Conservation (phyloP, 768 basidiomycete genomes). For the Pleurotus tuber-regium region DNA sequence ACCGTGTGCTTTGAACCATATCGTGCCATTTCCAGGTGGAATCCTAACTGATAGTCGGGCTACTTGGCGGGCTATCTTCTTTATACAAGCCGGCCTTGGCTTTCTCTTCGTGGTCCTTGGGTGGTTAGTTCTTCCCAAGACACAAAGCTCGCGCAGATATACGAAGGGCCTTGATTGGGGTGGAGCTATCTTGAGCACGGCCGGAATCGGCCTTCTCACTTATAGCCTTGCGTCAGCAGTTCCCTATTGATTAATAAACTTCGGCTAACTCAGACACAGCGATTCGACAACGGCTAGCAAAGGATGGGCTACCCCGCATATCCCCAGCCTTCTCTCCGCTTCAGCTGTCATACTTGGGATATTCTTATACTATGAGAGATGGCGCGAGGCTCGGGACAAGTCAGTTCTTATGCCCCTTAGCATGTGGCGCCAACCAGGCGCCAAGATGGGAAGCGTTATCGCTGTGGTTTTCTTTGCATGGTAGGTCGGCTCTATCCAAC, state of each 20-base stretch:
- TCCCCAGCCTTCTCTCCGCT: constrained; percentile 25
- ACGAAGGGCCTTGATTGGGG: constrained; percentile 33
- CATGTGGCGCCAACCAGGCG: constrained; percentile 28
- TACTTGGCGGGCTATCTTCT: constrained; percentile 32
- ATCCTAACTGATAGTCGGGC: constrained; percentile 26
- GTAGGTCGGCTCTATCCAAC: constrained; percentile 13
- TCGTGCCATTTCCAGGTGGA: constrained; percentile 19
- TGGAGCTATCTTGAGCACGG: constrained; percentile 29
- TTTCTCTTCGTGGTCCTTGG: constrained; percentile 24
- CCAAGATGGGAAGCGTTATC: constrained; percentile 26
- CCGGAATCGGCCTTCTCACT: constrained; percentile 30
- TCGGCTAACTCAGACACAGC: constrained; percentile 13
- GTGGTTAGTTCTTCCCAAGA: constrained; percentile 18
- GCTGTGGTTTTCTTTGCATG: constrained; percentile 29
- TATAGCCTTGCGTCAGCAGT: constrained; percentile 29
- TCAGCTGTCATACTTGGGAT: constrained; percentile 23
- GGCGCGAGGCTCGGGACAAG: constrained; percentile 21
- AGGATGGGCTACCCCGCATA: constrained; percentile 31
- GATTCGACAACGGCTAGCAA: constrained; percentile 27
- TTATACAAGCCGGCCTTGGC: constrained; percentile 30
- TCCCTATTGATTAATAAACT: neutral
- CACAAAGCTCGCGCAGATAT: constrained; percentile 20
- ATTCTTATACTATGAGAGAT: constrained; percentile 28
- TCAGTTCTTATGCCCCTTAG: constrained; percentile 30
- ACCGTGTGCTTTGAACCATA: neutral